Base-by-base conservation (phyloP, 225 moss, liverwort and hornwort genomes). In the Marchantia polymorpha region DNA sequence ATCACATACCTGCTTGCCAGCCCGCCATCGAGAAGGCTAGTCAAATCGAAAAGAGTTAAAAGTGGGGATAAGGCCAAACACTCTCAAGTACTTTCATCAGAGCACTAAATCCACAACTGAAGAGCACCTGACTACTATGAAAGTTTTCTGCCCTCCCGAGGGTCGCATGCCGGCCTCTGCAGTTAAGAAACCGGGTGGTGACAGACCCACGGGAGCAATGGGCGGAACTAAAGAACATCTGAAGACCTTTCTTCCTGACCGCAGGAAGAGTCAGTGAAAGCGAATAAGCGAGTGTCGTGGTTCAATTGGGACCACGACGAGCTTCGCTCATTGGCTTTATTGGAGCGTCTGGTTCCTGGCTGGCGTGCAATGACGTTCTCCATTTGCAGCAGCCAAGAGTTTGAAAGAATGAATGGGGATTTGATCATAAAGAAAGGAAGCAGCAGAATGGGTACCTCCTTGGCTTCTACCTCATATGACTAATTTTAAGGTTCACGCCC, bases 401-500 rank as follows among this genome's bases (percentile, higher is more conserved):
- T 76, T 64, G 79, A 85, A 85, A 82, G 79, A 85, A 85, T 85
- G 82, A 73, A 73, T 72, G 52, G 78, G 75, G 77, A 72, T 83
- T 67, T 64, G 76, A 76, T 73, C 76, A 79, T 66, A 75, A 81
- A 79, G 71, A 63, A 78, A 82, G 81, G 79, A 82, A 76, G 76
- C 79, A 82, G 73, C 53, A 76, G 85, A 85, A 82, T 85, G 64
- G 79, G 53, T 72, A 85, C 82, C 82, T 82, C 82, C 79, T 85
- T 72, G 22, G 82, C 69, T 70, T 75, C 72, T 77, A 79, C 78
- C 82, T 80, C 76, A 71, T 52, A 69, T 76, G 69, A 73, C 82
- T 67, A 75, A 79, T 23, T 75, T 72, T 46, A 51, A 79, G 76
- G 72, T 86, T 83, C 83, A 78, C 69, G 69, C 83, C 83, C 55